Conservation (phyloP, 345 rosid genomes). For the Linum usitatissimum region DNA sequence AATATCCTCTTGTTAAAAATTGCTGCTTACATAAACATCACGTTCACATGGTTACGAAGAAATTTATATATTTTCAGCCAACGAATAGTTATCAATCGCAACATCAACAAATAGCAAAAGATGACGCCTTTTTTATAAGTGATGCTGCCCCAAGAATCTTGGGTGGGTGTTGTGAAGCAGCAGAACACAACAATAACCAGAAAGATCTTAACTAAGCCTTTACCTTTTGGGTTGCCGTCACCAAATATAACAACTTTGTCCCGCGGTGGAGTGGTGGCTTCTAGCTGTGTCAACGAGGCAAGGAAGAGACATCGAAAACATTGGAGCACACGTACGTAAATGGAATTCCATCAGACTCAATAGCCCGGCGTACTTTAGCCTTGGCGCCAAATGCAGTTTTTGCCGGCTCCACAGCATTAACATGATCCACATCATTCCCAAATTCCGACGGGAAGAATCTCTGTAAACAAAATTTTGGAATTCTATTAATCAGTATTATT, state of each 20-base stretch:
- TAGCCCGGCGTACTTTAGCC: background rate
- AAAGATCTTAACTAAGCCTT: no score
- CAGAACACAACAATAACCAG: no score
- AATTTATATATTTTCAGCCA: no score
- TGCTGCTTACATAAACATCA: background rate
- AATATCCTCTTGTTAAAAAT: slow-evolving; percentile 7
- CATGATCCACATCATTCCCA: background rate
- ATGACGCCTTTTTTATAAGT: no score
- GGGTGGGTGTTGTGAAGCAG: no score
- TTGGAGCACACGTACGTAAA: slow-evolving; percentile 1
- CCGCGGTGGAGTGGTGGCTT: background rate
- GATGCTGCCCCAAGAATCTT: no score
- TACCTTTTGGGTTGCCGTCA: slow-evolving; percentile 5
- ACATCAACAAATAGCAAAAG: no score
- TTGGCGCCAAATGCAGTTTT: background rate
- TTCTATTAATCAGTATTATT: background rate
- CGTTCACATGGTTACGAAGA: background rate
- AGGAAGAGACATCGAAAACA: background rate
- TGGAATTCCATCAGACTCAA: background rate
- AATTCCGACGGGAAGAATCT: slow-evolving; percentile 2
- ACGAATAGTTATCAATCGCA: no score
- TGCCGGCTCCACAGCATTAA: background rate
- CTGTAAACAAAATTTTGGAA: background rate
- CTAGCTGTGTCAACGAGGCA: background rate
- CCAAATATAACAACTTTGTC: slow-evolving; percentile 3